Conservation (phyloP, 192 early-diverging fungal species). For the Thamnidium elegans region DNA sequence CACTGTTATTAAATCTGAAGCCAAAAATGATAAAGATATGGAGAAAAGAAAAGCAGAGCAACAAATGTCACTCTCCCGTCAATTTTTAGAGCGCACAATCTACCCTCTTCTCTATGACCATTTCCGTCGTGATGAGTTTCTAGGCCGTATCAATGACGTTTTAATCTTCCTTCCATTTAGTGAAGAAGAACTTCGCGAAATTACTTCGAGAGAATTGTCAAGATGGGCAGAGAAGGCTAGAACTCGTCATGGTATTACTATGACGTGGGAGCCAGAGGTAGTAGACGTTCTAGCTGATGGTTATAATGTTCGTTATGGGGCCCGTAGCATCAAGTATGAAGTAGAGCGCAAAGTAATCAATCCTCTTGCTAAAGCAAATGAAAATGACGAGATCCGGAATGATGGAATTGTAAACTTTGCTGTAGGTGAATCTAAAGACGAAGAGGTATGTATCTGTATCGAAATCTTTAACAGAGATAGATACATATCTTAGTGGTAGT, state of each 20-base stretch:
- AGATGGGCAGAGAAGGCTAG: conserved; percentile 42
- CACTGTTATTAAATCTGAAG: background rate
- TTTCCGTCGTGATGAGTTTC: conserved; percentile 43
- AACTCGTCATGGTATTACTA: conserved; percentile 37
- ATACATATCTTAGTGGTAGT: background rate
- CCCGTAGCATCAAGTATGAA: conserved; percentile 47
- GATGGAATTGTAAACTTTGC: conserved; percentile 33
- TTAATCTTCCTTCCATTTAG: conserved; percentile 44
- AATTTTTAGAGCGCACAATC: conserved; percentile 40
- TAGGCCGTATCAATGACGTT: conserved; percentile 47
- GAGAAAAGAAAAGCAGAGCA: conserved; percentile 19
- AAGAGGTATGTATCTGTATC: conserved; percentile 13
- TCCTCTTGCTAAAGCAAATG: conserved; percentile 41
- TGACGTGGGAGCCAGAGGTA: conserved; percentile 39
- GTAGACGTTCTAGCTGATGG: conserved; percentile 33
- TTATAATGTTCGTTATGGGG: conserved; percentile 47
- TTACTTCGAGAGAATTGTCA: conserved; percentile 30
- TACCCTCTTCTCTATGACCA: conserved; percentile 46
- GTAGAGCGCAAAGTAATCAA: conserved; percentile 44
- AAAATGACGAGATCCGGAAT: conserved; percentile 41
- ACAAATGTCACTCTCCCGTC: conserved; percentile 33
- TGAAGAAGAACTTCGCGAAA: conserved; percentile 32
- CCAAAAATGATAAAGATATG: background rate
- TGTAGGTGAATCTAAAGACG: conserved; percentile 16
- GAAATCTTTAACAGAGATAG: conserved; percentile 15